Evolutionary conservation across 1,139 yeast species (phyloP).

Genomic region (Debaryomyces robertsiae): DNA sequence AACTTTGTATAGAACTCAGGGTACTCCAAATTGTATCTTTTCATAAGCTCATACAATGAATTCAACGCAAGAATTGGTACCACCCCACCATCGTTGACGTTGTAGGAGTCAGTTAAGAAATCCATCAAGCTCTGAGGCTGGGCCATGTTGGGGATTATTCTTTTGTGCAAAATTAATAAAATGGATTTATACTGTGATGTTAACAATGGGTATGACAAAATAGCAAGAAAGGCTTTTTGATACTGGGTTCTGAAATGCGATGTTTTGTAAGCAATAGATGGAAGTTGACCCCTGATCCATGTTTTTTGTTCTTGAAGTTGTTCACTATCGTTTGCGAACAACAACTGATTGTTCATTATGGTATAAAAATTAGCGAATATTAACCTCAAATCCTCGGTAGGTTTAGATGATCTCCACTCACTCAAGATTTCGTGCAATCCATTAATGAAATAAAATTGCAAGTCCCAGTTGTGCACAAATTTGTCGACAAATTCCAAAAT

Average conservation of each 20-base stretch:
- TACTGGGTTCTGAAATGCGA: constrained; percentile 64
- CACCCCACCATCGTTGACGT: constrained; percentile 60
- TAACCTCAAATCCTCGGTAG: constrained; percentile 21
- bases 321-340: constrained; percentile 26
- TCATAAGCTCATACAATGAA: constrained; percentile 86
- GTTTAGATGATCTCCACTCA: constrained; percentile 24
- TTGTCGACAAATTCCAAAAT: constrained; percentile 60
- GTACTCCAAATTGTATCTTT: constrained; percentile 80
- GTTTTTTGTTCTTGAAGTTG: constrained; percentile 36
- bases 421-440: constrained; percentile 23
- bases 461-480: constrained; percentile 60
- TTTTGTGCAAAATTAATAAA: constrained; percentile 72
- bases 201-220: constrained; percentile 52
- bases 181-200: constrained; percentile 69
- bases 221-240: constrained; percentile 66
- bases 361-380: constrained; percentile 45
- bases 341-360: constrained; percentile 35
- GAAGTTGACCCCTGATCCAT: constrained; percentile 46
- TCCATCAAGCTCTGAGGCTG: constrained; percentile 89
- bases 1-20: constrained; percentile 87
- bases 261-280: constrained; percentile 55
- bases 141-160: constrained; percentile 78
- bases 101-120: constrained; percentile 85
- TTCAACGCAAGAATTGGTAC: constrained; percentile 82
- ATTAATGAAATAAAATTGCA: constrained; percentile 65